phyloP scores from a whole-genome alignment of 345 rosid genomes.

The Populus simonii region DNA sequence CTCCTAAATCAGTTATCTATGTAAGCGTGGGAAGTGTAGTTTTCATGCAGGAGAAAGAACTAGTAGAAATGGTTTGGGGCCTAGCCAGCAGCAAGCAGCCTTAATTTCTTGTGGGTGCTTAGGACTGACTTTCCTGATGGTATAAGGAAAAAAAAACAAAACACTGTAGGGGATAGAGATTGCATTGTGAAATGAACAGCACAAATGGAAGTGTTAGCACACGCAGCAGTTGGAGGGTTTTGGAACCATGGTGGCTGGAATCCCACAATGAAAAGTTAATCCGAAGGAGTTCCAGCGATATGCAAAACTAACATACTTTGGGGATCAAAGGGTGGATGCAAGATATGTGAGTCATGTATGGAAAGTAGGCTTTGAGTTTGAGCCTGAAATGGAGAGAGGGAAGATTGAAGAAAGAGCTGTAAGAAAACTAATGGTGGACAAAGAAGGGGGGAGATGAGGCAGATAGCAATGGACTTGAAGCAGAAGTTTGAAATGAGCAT shows the following conservation, averaged over 20 bases:
- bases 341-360: constrained; percentile 22
- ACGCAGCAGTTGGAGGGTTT: constrained; percentile 28
- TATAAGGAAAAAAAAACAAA: too few relatives aligned
- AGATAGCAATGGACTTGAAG: constrained; percentile 21
- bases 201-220: constrained; percentile 28
- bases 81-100: constrained; percentile 26
- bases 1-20: constrained; percentile 19
- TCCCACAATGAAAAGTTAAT: constrained; percentile 24
- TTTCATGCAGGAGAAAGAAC: constrained; percentile 19
- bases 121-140: constrained; percentile 11
- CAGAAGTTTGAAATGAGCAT: constrained; percentile 4
- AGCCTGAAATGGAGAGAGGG: constrained; percentile 7
- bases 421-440: constrained; percentile 21
- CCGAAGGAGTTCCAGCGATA: constrained; percentile 26
- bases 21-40: constrained; percentile 33
- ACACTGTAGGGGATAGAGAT: constrained; percentile 14
- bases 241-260: constrained; percentile 39
- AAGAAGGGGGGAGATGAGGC: constrained; percentile 18
- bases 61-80: constrained; percentile 27
- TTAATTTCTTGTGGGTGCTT: constrained; percentile 36
- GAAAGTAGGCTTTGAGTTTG: constrained; percentile 19
- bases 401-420: constrained; percentile 16
- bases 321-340: constrained; percentile 22
- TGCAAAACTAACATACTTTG: constrained; percentile 17
- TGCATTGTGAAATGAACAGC: constrained; percentile 37